These are phyloP conservation scores for Ceratobasidium papillatum DNA, from an alignment of 1,284 basidiomycete species.

Conservation along the genomic window DNA sequence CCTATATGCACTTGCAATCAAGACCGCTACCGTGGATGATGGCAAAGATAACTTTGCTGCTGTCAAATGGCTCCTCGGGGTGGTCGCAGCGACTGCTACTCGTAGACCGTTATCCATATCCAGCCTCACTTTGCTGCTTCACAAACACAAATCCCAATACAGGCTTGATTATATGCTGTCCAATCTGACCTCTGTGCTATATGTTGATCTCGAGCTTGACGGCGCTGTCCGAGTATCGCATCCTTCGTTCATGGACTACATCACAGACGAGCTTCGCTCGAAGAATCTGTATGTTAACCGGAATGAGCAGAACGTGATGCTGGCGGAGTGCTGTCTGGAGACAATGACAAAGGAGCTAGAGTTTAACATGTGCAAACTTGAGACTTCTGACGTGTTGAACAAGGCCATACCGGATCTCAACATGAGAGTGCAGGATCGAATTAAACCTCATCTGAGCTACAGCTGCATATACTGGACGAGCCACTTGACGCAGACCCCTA, in stretches of 20 bases:
- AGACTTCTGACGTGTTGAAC: not conserved
- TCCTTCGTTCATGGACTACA: conserved; percentile 38
- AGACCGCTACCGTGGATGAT: not conserved
- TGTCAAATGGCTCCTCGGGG: not conserved
- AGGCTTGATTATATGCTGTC: not conserved
- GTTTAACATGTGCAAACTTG: conserved; percentile 21
- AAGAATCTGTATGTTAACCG: conserved; percentile 1
- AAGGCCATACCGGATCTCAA: conserved; percentile 6
- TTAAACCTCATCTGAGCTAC: conserved; percentile 9
- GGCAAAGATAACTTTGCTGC: not conserved
- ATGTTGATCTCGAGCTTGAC: not conserved
- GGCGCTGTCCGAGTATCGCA: conserved; percentile 26
- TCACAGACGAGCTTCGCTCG: conserved; percentile 23
- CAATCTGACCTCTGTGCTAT: conserved; percentile 27
- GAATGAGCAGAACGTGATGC: not conserved
- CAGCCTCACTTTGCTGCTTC: conserved; percentile 6
- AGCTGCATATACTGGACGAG: conserved; percentile 16
- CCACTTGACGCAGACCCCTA: not conserved
- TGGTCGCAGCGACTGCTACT: conserved; percentile 10
- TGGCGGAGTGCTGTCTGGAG: conserved; percentile 23
- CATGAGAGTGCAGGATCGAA: not conserved
- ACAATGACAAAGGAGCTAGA: conserved; percentile 6
- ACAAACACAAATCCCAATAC: not conserved
- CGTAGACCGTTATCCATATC: conserved; percentile 8
- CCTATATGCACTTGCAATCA: conserved; percentile 7